Evolutionary conservation across 148 eudicot species (phyloP).

Genomic region (Rhododendron ovatum): DNA sequence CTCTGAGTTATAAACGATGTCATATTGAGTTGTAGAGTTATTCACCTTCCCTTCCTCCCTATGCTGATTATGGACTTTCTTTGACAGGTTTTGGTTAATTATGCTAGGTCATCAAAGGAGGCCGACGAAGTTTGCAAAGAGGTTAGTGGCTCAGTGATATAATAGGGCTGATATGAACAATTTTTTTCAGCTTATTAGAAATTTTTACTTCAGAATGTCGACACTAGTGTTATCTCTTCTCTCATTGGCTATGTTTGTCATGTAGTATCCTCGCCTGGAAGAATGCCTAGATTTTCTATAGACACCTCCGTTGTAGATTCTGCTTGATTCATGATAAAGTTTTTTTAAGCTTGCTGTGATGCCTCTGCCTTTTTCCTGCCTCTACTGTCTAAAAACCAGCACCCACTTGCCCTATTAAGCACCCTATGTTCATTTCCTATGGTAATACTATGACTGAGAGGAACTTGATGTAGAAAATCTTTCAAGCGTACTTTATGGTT

Average conservation of each 20-base stretch:
- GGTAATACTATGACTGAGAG: not conserved
- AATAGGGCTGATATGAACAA: not conserved
- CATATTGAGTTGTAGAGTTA: not conserved
- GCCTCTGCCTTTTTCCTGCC: not conserved
- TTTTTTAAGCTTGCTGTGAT: not conserved
- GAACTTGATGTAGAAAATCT: not conserved
- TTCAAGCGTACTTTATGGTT: too few relatives aligned
- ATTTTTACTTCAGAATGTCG: too few relatives aligned
- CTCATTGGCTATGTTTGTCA: not conserved
- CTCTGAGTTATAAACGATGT: not conserved
- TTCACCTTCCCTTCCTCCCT: not conserved
- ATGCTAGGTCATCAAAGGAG: conserved; percentile 57
- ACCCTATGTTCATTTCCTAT: not conserved
- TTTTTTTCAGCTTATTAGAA: not conserved
- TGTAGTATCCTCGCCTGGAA: not conserved
- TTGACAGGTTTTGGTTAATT: conserved; percentile 79
- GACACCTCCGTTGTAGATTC: not conserved
- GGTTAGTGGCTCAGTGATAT: conserved; percentile 21
- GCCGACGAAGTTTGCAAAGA: conserved; percentile 62
- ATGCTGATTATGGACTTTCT: conserved; percentile 12
- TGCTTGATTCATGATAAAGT: not conserved
- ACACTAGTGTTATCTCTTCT: not conserved
- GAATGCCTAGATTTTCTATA: not conserved
- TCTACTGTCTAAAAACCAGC: not conserved
- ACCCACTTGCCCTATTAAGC: not conserved